Percentiles rank a stretch among this genome's conserved stretches.
phyloP scores from a whole-genome alignment of 495 filamentous ascomycete genomes.

The Haplographium delicatum region DNA sequence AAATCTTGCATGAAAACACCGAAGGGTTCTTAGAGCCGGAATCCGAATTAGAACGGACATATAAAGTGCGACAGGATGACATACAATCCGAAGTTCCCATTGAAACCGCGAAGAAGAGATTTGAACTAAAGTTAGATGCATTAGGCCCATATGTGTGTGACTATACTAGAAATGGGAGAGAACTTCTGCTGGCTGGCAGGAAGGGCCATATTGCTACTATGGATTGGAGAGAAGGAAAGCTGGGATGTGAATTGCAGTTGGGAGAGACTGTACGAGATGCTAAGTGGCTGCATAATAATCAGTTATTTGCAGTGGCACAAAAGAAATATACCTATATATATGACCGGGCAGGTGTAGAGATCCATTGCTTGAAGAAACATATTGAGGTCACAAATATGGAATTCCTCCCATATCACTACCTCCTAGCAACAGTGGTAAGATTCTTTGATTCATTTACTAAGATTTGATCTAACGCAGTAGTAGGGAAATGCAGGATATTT shows the following conservation, averaged over 20 bases:
- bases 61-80: constrained; percentile 87
- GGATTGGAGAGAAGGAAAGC: constrained; percentile 90
- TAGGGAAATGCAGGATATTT: constrained; percentile 78
- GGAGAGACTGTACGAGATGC: constrained; percentile 85
- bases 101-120: constrained; percentile 79
- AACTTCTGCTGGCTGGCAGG: constrained; percentile 76
- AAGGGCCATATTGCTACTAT: constrained; percentile 96
- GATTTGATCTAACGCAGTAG: constrained; percentile 22
- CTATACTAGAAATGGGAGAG: constrained; percentile 82
- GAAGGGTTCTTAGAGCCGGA: constrained; percentile 86
- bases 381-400: constrained; percentile 92
- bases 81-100: constrained; percentile 67
- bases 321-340: constrained; percentile 98
- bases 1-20: constrained; percentile 88
- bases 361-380: constrained; percentile 85
- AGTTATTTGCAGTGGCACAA: constrained; percentile 94
- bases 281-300: constrained; percentile 92
- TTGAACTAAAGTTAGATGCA: constrained; percentile 77
- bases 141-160: constrained; percentile 84
- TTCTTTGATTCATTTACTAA: neutral
- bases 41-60: constrained; percentile 81
- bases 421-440: constrained; percentile 78
- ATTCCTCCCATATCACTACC: constrained; percentile 94
- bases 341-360: constrained; percentile 78
- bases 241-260: constrained; percentile 87